Evolutionary conservation across 306 rosid genomes (phyloP).

Genomic region (Lupinus albus): DNA sequence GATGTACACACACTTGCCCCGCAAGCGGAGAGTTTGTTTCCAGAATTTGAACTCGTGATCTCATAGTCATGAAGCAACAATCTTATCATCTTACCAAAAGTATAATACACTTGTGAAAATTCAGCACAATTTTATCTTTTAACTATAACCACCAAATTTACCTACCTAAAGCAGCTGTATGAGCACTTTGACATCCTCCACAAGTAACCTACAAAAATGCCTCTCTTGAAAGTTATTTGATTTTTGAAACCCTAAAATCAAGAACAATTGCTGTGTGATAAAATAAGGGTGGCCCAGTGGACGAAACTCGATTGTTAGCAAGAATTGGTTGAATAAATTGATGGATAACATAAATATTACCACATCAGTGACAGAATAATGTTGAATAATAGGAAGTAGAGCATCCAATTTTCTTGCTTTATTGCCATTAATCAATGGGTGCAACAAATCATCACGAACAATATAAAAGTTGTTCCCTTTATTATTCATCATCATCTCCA

Average conservation of each 20-base stretch:
- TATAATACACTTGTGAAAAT: not conserved
- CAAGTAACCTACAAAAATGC: constrained; percentile 80
- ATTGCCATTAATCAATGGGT: constrained; percentile 86
- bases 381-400: constrained; percentile 66
- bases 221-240: constrained; percentile 42
- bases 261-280: constrained; percentile 14
- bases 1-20: too few species aligned
- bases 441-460: constrained; percentile 92
- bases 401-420: constrained; percentile 88
- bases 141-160: constrained; percentile 19
- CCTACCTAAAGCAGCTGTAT: constrained; percentile 88
- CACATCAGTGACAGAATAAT: constrained; percentile 74
- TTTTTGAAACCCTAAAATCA: constrained; percentile 35
- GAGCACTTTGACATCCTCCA: constrained; percentile 99
- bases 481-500: constrained; percentile 38
- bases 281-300: too few species aligned
- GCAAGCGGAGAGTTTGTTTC: too few species aligned
- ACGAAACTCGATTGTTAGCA: too few species aligned
- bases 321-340: not conserved
- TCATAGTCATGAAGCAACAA: too few species aligned
- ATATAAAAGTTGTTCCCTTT: constrained; percentile 52
- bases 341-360: constrained; percentile 44
- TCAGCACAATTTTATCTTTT: not conserved
- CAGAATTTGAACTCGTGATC: too few species aligned
- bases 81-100: too few species aligned